Percentiles rank a stretch among this genome's conserved stretches.
Conservation (phyloP, 768 basidiomycete genomes). For the Lactifluus echinatus region DNA sequence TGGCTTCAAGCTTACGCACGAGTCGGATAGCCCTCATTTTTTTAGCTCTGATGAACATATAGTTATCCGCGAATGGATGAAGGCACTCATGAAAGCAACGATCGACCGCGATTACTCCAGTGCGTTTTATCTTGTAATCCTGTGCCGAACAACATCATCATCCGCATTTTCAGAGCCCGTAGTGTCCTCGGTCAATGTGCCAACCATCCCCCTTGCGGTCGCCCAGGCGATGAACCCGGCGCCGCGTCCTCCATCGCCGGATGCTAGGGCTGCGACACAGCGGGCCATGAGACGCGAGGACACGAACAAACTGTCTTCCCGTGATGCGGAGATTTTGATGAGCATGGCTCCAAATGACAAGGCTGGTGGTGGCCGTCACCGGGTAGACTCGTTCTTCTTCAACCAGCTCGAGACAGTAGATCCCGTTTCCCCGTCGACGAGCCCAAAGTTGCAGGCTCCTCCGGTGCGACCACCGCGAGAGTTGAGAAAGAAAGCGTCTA, state of each 20-base stretch:
- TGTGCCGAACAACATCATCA: neutral
- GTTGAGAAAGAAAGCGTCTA: conserved; percentile 36
- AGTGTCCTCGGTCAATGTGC: conserved; percentile 92
- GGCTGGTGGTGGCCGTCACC: conserved; percentile 29
- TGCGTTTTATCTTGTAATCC: conserved; percentile 31
- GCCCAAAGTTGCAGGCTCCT: conserved; percentile 24
- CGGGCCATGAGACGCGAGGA: conserved; percentile 80
- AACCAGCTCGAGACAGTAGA: conserved; percentile 16
- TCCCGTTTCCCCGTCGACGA: conserved; percentile 12
- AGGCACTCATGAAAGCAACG: conserved; percentile 98
- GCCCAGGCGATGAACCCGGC: conserved; percentile 97
- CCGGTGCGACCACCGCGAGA: conserved; percentile 69
- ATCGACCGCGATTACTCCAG: conserved; percentile 90
- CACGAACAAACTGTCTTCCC: conserved; percentile 68
- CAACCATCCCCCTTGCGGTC: conserved; percentile 88
- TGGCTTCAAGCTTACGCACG: conserved; percentile 91
- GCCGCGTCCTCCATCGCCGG: conserved; percentile 89
- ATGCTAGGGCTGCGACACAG: conserved; percentile 80
- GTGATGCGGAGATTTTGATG: conserved; percentile 64
- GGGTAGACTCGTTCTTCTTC: conserved; percentile 53
- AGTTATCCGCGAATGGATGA: conserved; percentile 96
- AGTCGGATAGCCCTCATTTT: conserved; percentile 75
- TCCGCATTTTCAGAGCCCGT: conserved; percentile 61
- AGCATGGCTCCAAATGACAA: conserved; percentile 41
- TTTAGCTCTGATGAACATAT: conserved; percentile 89